Evolutionary conservation across 2,329 filamentous ascomycete genomes (phyloP).

Genomic region (Septoria petroselini): DNA sequence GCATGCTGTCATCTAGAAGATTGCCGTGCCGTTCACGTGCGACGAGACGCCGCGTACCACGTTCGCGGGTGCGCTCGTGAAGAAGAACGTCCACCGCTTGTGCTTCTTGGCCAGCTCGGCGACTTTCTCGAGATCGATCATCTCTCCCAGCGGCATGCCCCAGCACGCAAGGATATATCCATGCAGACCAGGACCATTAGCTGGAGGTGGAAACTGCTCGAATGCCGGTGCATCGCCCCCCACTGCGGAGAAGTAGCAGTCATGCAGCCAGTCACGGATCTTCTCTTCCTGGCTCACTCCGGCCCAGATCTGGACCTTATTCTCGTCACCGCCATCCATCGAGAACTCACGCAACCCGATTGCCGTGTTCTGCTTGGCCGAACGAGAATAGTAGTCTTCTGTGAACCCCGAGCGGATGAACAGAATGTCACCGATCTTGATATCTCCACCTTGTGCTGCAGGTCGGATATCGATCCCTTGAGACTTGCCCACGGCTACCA

Average conservation of each 20-base stretch:
- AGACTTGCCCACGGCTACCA: conserved; percentile 57
- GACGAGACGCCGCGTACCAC: conserved; percentile 51
- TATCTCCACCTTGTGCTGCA: conserved; percentile 52
- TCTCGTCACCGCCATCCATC: conserved; percentile 41
- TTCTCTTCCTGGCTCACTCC: conserved; percentile 55
- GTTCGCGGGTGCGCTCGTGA: conserved; percentile 60
- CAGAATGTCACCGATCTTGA: conserved; percentile 62
- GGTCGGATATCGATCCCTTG: conserved; percentile 63
- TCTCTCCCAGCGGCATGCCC: conserved; percentile 55
- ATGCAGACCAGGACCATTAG: conserved; percentile 40
- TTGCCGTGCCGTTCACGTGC: conserved; percentile 46
- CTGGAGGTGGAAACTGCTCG: conserved; percentile 58
- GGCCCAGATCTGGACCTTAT: conserved; percentile 42
- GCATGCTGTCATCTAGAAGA: conserved; percentile 29
- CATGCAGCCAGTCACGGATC: conserved; percentile 64
- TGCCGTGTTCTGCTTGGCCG: conserved; percentile 35
- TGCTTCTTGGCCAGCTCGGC: conserved; percentile 54
- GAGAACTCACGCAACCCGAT: conserved; percentile 47
- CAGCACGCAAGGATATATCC: conserved; percentile 51
- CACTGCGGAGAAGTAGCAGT: conserved; percentile 65
- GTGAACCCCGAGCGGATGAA: conserved; percentile 63
- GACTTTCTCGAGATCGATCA: conserved; percentile 56
- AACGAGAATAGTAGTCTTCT: conserved; percentile 51
- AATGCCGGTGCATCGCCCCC: conserved; percentile 63
- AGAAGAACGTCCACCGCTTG: conserved; percentile 59